Evolutionary conservation across 495 filamentous ascomycete species (phyloP).

Genomic region (Platismatia glauca): DNA sequence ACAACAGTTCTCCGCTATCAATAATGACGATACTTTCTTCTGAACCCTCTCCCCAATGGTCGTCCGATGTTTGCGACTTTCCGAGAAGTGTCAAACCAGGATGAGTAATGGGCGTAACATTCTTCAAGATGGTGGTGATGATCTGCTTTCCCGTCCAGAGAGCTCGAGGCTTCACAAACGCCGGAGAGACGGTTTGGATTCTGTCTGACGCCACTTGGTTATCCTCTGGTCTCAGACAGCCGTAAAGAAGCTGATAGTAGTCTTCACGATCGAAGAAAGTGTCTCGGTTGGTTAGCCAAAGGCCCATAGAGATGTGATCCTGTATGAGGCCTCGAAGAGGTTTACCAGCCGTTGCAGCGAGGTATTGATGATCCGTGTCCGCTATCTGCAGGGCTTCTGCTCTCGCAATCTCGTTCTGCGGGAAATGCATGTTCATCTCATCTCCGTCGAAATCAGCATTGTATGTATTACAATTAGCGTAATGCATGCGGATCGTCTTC

Average conservation of each 20-base stretch:
- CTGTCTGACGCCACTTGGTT: conserved; percentile 63
- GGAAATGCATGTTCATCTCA: conserved; percentile 99
- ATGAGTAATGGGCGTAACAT: conserved; percentile 68
- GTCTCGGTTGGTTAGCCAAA: conserved; percentile 83
- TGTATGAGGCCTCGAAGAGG: conserved; percentile 95
- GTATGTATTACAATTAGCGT: conserved; percentile 99
- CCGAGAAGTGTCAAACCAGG: conserved; percentile 71
- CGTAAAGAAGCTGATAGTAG: conserved; percentile 88
- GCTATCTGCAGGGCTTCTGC: conserved; percentile 87
- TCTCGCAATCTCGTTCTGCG: conserved; percentile 89
- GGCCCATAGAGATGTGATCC: conserved; percentile 93
- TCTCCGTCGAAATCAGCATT: conserved; percentile 99
- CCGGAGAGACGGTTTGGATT: conserved; percentile 70
- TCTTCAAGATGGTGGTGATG: conserved; percentile 85
- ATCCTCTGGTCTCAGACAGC: conserved; percentile 78
- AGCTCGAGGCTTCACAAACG: conserved; percentile 68
- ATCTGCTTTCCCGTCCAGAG: conserved; percentile 99
- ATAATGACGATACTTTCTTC: conserved; percentile 75
- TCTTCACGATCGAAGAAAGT: conserved; percentile 84
- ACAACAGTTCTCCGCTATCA: conserved; percentile 75
- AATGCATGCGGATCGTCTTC: conserved; percentile 98
- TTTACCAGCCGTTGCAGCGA: conserved; percentile 87
- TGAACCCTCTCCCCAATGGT: conserved; percentile 64
- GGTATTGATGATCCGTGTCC: conserved; percentile 95
- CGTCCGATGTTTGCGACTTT: conserved; percentile 65